These are phyloP conservation scores for Neolentinus lepideus DNA, from an alignment of 1,284 basidiomycete genomes.

Conservation along the genomic window DNA sequence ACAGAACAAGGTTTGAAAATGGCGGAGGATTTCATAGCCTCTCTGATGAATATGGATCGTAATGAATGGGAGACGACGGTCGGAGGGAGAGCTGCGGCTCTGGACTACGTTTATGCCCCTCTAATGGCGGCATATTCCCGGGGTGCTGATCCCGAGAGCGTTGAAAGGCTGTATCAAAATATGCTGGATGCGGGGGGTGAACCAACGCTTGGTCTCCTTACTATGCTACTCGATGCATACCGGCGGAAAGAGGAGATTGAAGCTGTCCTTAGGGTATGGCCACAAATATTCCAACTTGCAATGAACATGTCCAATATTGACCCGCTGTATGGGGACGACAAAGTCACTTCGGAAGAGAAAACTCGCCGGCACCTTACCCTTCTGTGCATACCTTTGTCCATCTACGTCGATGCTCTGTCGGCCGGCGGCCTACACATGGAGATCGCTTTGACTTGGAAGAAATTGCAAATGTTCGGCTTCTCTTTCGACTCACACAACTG, in stretches of 20 bases:
- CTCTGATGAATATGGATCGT: slow-evolving; percentile 31
- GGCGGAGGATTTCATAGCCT: slow-evolving; percentile 57
- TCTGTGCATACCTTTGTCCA: slow-evolving; percentile 77
- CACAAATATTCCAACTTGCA: slow-evolving; percentile 55
- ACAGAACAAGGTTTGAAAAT: slow-evolving; percentile 41
- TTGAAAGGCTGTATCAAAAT: slow-evolving; percentile 50
- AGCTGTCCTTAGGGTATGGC: slow-evolving; percentile 62
- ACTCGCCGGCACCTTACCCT: slow-evolving; percentile 39
- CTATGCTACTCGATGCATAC: slow-evolving; percentile 72
- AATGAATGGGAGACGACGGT: slow-evolving; percentile 31
- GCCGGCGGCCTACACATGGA: slow-evolving; percentile 53
- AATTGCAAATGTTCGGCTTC: slow-evolving; percentile 63
- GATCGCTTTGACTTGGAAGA: slow-evolving; percentile 65
- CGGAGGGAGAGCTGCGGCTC: slow-evolving; percentile 31
- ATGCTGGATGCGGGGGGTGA: slow-evolving; percentile 49
- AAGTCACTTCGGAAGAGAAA: slow-evolving; percentile 11
- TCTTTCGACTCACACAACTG: slow-evolving; percentile 89
- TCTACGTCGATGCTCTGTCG: slow-evolving; percentile 77
- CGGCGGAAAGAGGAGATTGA: slow-evolving; percentile 54
- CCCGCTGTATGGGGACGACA: slow-evolving; percentile 20
- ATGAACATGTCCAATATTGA: slow-evolving; percentile 30
- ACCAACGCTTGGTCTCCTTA: slow-evolving; percentile 56
- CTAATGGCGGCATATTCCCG: slow-evolving; percentile 54
- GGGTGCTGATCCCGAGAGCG: slow-evolving; percentile 40
- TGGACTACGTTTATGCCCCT: slow-evolving; percentile 57